These are phyloP conservation scores for Odontarrhena argentea DNA, from an alignment of 345 rosid genomes.

Conservation along the genomic window DNA sequence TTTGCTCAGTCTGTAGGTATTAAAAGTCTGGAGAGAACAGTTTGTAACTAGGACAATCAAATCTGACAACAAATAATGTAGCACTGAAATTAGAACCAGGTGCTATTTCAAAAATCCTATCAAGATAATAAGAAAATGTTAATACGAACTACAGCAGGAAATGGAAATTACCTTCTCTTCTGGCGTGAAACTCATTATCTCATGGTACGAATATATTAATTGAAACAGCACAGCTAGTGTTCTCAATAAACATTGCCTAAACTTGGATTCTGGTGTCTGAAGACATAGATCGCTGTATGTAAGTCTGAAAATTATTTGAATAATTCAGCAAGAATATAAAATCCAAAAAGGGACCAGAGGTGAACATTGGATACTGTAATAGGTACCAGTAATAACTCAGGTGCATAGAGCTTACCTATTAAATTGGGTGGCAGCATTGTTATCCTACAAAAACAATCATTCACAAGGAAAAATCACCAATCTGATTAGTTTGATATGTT, in stretches of 20 bases:
- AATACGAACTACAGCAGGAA: constrained; percentile 32
- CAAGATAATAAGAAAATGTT: constrained; percentile 18
- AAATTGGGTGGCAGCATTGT: constrained; percentile 56
- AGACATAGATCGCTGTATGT: constrained; percentile 98
- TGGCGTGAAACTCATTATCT: constrained; percentile 78
- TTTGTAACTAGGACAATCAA: neutral
- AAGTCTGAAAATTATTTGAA: constrained; percentile 61
- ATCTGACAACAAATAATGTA: constrained; percentile 15
- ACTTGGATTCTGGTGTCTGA: constrained; percentile 93
- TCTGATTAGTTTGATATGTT: constrained; percentile 10
- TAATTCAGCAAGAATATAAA: constrained; percentile 24
- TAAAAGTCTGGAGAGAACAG: neutral
- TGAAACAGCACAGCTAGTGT: constrained; percentile 81
- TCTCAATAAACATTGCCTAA: constrained; percentile 86
- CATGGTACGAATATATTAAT: constrained; percentile 83
- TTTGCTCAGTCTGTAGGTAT: constrained; percentile 20
- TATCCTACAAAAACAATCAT: constrained; percentile 63
- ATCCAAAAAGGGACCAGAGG: constrained; percentile 24
- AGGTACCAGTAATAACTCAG: constrained; percentile 30
- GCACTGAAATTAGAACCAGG: constrained; percentile 13
- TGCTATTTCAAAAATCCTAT: constrained; percentile 28
- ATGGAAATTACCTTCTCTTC: constrained; percentile 57
- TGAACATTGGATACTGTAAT: constrained; percentile 14
- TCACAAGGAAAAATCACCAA: constrained; percentile 23
- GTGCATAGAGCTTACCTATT: constrained; percentile 61